Evolutionary conservation across 2,329 filamentous ascomycete genomes (phyloP).

Genomic region (Sclerotinia subarctica): DNA sequence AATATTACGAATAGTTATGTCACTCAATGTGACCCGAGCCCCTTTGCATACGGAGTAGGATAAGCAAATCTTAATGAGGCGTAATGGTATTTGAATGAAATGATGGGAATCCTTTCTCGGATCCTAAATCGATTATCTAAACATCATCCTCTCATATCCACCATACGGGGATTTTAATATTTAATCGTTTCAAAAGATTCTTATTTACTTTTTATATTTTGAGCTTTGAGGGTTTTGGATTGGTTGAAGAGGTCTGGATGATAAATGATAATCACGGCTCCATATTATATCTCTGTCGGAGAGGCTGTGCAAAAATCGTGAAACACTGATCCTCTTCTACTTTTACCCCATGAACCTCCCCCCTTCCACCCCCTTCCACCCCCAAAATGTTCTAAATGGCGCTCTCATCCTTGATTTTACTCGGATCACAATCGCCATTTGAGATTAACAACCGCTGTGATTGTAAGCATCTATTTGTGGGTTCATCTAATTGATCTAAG

Average conservation of each 20-base stretch:
- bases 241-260: neutral
- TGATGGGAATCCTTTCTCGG: conserved; percentile 19
- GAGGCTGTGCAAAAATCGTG: conserved; percentile 9
- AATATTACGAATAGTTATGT: conserved; percentile 1
- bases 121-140: conserved; percentile 16
- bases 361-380: too few species aligned
- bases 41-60: neutral
- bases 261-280: neutral
- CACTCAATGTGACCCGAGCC: neutral
- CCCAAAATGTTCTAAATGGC: conserved; percentile 5
- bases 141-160: neutral
- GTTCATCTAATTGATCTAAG: conserved; percentile 3
- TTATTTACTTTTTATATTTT: neutral
- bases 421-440: neutral
- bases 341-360: neutral
- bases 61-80: conserved; percentile 17
- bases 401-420: neutral
- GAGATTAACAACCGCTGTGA: conserved; percentile 2
- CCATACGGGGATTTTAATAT: neutral
- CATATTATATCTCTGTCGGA: neutral
- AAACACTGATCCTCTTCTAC: conserved; percentile 5
- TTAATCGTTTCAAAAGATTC: conserved; percentile 8
- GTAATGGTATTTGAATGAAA: conserved; percentile 4
- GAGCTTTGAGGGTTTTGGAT: neutral
- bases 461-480: conserved; percentile 13